phyloP scores from a whole-genome alignment of 345 rosid species.

The Acer negundo region DNA sequence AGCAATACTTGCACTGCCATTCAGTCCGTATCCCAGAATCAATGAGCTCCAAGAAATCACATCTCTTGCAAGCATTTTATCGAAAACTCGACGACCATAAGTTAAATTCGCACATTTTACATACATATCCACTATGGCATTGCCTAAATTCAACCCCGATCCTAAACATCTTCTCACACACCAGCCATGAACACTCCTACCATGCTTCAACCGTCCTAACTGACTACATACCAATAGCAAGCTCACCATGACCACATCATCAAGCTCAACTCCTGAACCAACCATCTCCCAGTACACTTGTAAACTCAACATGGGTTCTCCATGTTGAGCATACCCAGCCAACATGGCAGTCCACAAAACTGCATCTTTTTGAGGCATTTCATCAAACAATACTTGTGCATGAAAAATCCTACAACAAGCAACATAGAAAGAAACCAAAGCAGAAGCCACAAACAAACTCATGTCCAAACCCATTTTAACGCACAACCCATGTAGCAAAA shows the following conservation, averaged over 20 bases:
- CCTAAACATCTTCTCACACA: conserved; percentile 45
- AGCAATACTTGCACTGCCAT: conserved; percentile 38
- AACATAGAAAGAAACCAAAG: conserved; percentile 47
- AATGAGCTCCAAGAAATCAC: conserved; percentile 73
- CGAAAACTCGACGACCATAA: conserved; percentile 41
- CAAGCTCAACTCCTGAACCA: conserved; percentile 34
- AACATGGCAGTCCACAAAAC: conserved; percentile 65
- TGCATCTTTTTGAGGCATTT: conserved; percentile 48
- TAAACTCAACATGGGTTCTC: conserved; percentile 48
- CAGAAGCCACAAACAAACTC: conserved; percentile 57
- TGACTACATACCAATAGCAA: conserved; percentile 54
- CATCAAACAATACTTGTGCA: conserved; percentile 58
- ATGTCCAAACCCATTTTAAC: conserved; percentile 42
- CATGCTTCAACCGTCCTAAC: conserved; percentile 51
- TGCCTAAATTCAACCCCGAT: conserved; percentile 55
- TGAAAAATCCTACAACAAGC: conserved; percentile 26
- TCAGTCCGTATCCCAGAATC: conserved; percentile 59
- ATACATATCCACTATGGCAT: conserved; percentile 59
- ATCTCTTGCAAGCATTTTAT: conserved; percentile 45
- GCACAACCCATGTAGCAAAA: conserved; percentile 48
- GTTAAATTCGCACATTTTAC: conserved; percentile 44
- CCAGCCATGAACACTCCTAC: conserved; percentile 70
- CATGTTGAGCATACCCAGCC: conserved; percentile 64
- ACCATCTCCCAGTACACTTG: conserved; percentile 48
- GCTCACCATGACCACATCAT: conserved; percentile 70